Evolutionary conservation across 306 rosid species (phyloP).

Genomic region (Glycine tomentella): DNA sequence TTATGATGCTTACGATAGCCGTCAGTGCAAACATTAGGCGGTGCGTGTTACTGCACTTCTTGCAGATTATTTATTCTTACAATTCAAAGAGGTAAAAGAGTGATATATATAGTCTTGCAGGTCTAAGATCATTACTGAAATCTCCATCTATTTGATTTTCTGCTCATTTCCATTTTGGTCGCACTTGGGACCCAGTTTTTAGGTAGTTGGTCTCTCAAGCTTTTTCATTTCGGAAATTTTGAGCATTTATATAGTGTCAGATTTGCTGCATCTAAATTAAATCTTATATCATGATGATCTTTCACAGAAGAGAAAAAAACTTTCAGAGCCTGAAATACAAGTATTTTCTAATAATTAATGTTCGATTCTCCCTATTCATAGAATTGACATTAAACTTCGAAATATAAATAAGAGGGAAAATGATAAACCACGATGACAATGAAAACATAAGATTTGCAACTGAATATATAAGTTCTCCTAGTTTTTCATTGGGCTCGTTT

Average conservation of each 20-base stretch:
- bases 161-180: slow-evolving; percentile 7
- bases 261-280: not conserved
- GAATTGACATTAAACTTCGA: not conserved
- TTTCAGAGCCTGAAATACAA: not conserved
- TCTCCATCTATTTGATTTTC: not conserved
- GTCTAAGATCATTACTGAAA: not conserved
- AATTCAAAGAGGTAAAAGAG: too few species aligned
- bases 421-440: not conserved
- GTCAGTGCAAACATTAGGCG: not conserved
- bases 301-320: not conserved
- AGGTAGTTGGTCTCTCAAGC: not conserved
- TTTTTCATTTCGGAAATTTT: not conserved
- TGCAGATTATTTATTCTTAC: not conserved
- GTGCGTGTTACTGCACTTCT: not conserved
- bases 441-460: not conserved
- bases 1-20: not conserved
- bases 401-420: too few species aligned
- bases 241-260: too few species aligned
- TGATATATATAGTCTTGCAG: too few species aligned
- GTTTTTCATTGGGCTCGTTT: slow-evolving; percentile 54
- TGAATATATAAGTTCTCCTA: not conserved
- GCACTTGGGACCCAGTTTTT: not conserved
- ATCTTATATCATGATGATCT: not conserved
- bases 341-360: not conserved
- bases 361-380: not conserved